Evolutionary conservation across 202 grass and related monocot genomes (phyloP).

Genomic region (Panicum virgatum): DNA sequence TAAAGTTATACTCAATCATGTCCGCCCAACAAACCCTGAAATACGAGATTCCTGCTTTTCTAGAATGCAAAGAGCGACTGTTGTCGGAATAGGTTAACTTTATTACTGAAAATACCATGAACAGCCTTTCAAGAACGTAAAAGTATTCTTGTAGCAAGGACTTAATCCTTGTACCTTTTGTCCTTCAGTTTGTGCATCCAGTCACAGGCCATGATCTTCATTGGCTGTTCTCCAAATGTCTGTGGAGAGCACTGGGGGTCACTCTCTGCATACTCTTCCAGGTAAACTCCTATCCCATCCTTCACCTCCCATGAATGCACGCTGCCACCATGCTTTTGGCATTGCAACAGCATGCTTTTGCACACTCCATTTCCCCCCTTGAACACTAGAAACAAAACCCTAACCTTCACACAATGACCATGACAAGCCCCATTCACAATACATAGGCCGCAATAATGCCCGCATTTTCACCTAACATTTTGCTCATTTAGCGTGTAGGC

Average conservation of each 20-base stretch:
- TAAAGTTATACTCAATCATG: constrained; percentile 11
- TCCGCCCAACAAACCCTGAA: not conserved
- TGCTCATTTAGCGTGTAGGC: not conserved
- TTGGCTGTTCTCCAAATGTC: constrained; percentile 30
- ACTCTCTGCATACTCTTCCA: constrained; percentile 20
- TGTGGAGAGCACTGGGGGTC: not conserved
- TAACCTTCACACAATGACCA: constrained; percentile 29
- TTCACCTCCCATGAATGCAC: constrained; percentile 47
- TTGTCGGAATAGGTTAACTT: constrained; percentile 12
- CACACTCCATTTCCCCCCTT: not conserved
- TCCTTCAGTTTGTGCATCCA: constrained; percentile 18
- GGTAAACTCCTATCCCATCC: constrained; percentile 31
- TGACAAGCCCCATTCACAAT: constrained; percentile 34
- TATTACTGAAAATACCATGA: constrained; percentile 19
- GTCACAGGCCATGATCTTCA: constrained; percentile 36
- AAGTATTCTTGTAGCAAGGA: not conserved
- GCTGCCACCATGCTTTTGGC: constrained; percentile 34
- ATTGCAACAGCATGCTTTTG: constrained; percentile 53
- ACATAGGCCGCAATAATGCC: constrained; percentile 30
- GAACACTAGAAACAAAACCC: constrained; percentile 37
- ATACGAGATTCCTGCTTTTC: not conserved
- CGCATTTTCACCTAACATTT: constrained; percentile 29
- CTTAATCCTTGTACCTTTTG: not conserved
- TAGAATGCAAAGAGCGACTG: not conserved
- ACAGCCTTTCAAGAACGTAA: constrained; percentile 21